These are phyloP conservation scores for Metarhizium guizhouense DNA, from an alignment of 2,329 filamentous ascomycete species.

Conservation along the genomic window DNA sequence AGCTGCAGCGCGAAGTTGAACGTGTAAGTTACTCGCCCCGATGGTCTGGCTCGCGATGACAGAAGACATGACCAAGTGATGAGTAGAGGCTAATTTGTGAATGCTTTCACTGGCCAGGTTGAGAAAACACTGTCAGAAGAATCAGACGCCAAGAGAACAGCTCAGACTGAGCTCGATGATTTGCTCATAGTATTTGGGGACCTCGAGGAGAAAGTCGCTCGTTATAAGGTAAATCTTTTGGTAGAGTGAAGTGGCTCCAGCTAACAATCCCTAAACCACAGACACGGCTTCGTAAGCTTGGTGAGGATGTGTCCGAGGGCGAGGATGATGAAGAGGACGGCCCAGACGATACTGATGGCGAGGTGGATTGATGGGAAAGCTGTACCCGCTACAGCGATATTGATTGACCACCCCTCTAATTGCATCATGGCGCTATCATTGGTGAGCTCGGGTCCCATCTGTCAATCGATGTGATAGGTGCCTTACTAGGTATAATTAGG, in stretches of 20 bases:
- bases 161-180: constrained; percentile 70
- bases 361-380: neutral
- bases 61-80: neutral
- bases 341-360: constrained; percentile 1
- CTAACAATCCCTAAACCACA: constrained; percentile 16
- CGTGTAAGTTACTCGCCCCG: constrained; percentile 14
- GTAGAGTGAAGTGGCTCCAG: neutral
- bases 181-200: constrained; percentile 74
- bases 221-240: constrained; percentile 56
- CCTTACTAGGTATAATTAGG: too few relatives aligned
- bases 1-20: constrained; percentile 13
- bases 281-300: constrained; percentile 54
- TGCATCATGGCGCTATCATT: neutral
- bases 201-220: constrained; percentile 65
- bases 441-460: neutral
- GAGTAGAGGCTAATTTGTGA: neutral
- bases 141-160: constrained; percentile 52
- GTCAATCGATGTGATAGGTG: neutral
- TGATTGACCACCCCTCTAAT: neutral
- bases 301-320: constrained; percentile 58
- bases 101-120: constrained; percentile 13
- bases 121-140: constrained; percentile 29
- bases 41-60: neutral
- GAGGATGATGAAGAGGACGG: constrained; percentile 32
- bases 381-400: neutral